Conservation (phyloP, 208 protist genomes). For the Phytomonas francai region DNA sequence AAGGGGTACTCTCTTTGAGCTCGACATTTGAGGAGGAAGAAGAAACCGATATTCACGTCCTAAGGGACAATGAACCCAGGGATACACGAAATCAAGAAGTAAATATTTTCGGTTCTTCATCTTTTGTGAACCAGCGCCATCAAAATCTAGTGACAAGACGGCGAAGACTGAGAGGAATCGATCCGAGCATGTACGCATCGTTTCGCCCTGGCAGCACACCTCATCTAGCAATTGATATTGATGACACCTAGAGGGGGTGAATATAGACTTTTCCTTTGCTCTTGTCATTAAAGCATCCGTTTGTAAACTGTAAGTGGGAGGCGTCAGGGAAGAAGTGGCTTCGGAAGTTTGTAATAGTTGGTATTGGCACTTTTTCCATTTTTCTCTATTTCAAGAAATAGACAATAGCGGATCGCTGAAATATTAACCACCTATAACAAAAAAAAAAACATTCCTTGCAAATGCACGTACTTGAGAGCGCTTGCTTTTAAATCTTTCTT, state of each 20-base stretch:
- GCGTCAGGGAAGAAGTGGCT: not conserved
- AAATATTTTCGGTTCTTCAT: not conserved
- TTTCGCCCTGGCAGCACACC: constrained; percentile 25
- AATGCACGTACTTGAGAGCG: not conserved
- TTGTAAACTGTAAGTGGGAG: not conserved
- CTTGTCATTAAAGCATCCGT: not conserved
- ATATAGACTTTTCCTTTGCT: not conserved
- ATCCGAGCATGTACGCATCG: constrained; percentile 13
- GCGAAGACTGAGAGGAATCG: not conserved
- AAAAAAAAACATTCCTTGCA: not conserved
- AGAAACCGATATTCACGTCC: not conserved
- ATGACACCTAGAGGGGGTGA: constrained; percentile 10
- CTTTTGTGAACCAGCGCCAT: not conserved
- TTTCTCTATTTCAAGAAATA: not conserved
- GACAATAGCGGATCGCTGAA: not conserved
- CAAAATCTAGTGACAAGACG: not conserved
- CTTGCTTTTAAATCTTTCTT: not conserved
- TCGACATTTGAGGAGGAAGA: not conserved
- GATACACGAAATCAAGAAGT: not conserved
- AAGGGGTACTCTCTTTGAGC: no score
- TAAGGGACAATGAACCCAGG: not conserved
- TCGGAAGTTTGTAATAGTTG: not conserved
- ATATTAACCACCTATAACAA: not conserved
- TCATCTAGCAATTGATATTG: constrained; percentile 21
- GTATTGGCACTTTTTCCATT: not conserved